phyloP scores from a whole-genome alignment of 2,329 filamentous ascomycete genomes.

The Dendryphion nanum region DNA sequence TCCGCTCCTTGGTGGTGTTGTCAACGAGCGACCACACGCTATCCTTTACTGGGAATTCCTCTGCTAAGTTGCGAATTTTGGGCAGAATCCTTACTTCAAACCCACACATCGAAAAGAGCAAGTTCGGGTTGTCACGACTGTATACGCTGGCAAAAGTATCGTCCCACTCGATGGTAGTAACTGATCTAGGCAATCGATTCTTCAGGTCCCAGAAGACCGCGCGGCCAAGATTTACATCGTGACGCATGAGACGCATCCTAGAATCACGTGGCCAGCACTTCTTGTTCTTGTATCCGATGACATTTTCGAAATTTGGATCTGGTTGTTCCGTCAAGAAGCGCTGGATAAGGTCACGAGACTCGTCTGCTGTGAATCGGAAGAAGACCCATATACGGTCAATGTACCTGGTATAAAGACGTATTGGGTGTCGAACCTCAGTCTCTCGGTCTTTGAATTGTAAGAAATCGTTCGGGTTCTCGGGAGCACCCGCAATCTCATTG shows the following conservation, averaged over 20 bases:
- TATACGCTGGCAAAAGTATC: slow-evolving; percentile 98
- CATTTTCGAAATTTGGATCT: slow-evolving; percentile 98
- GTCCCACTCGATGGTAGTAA: slow-evolving; percentile 98
- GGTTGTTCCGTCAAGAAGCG: slow-evolving; percentile 97
- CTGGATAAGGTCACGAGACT: slow-evolving; percentile 93
- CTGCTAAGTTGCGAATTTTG: slow-evolving; percentile 91
- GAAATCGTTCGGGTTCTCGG: slow-evolving; percentile 94
- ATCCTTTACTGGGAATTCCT: slow-evolving; percentile 96
- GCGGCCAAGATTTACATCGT: slow-evolving; percentile 95
- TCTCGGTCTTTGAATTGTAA: slow-evolving; percentile 92
- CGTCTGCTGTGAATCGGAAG: slow-evolving; percentile 87
- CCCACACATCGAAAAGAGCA: slow-evolving; percentile 96
- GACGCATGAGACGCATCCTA: slow-evolving; percentile 96
- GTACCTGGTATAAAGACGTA: slow-evolving; percentile 95
- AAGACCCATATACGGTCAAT: slow-evolving; percentile 99
- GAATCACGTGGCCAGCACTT: slow-evolving; percentile 99
- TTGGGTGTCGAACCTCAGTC: slow-evolving; percentile 90
- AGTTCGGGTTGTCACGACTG: slow-evolving; percentile 94
- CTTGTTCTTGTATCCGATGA: slow-evolving; percentile 98
- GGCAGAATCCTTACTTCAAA: slow-evolving; percentile 96
- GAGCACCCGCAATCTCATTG: slow-evolving; percentile 95
- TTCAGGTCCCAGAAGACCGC: slow-evolving; percentile 99
- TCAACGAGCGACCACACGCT: slow-evolving; percentile 98
- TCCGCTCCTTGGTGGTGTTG: slow-evolving; percentile 94
- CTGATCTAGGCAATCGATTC: slow-evolving; percentile 88